Evolutionary conservation across 164 flowering plant genomes (phyloP).

Genomic region (Annona squamosa): DNA sequence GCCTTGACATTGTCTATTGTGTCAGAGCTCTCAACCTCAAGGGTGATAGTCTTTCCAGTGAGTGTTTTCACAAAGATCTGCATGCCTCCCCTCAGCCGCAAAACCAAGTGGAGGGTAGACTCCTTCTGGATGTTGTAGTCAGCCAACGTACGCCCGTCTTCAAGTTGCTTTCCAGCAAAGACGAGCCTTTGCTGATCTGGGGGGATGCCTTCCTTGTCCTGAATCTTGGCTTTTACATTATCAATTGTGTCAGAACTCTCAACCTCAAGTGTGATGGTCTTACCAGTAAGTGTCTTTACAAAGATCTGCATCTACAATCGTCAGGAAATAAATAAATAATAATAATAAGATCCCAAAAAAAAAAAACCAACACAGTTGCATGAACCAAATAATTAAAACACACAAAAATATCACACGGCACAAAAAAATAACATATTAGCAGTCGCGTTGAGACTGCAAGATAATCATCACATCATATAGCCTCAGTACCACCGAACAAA

Average conservation of each 20-base stretch:
- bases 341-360: no score
- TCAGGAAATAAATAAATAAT: neutral
- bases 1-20: conserved; percentile 1
- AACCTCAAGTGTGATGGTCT: neutral
- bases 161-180: conserved; percentile 3
- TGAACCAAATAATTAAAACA: no score
- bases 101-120: conserved; percentile 1
- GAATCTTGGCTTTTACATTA: neutral
- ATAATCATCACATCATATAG: no score
- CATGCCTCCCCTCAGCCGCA: conserved; percentile 1
- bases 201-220: neutral
- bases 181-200: conserved; percentile 6
- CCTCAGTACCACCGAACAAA: no score
- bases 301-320: neutral
- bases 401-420: no score
- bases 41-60: conserved; percentile 1
- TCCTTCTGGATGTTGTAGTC: conserved; percentile 5
- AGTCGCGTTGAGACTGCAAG: no score
- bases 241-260: neutral
- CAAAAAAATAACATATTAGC: no score
- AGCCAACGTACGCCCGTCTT: conserved; percentile 1
- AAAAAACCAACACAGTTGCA: no score
- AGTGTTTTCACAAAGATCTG: conserved; percentile 3
- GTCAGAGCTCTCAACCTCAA: conserved; percentile 3
- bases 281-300: neutral